Evolutionary conservation across 305 asterid genomes (phyloP).

Genomic region (Fraxinus latifolia): DNA sequence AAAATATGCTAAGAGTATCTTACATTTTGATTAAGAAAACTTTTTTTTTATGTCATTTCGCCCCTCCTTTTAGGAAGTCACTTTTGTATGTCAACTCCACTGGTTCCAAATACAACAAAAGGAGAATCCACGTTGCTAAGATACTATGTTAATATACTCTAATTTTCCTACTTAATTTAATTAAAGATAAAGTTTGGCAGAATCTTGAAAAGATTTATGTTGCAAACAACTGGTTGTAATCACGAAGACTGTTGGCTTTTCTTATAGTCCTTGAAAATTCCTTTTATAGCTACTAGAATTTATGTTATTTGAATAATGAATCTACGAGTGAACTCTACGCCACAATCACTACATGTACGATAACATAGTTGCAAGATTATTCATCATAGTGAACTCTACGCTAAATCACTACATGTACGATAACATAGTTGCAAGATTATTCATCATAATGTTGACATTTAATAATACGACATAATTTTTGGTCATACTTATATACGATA

Average conservation of each 20-base stretch:
- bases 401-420: background rate
- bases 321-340: background rate
- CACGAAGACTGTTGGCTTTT: background rate
- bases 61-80: slow-evolving; percentile 5
- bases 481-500: background rate
- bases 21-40: background rate
- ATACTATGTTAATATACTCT: background rate
- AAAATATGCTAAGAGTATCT: background rate
- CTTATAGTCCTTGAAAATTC: background rate
- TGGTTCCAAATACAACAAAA: background rate
- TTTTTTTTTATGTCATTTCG: background rate
- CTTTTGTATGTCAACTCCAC: slow-evolving; percentile 5
- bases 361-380: background rate
- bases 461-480: background rate
- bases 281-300: background rate
- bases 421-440: background rate
- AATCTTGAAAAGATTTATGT: background rate
- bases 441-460: background rate
- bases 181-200: background rate
- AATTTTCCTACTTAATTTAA: background rate
- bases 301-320: background rate
- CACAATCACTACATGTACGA: background rate
- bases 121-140: background rate
- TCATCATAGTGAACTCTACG: background rate
- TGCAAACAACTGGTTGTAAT: background rate